phyloP scores from a whole-genome alignment of 352 stramenopile species.

The Phytophthora niederhauseri region DNA sequence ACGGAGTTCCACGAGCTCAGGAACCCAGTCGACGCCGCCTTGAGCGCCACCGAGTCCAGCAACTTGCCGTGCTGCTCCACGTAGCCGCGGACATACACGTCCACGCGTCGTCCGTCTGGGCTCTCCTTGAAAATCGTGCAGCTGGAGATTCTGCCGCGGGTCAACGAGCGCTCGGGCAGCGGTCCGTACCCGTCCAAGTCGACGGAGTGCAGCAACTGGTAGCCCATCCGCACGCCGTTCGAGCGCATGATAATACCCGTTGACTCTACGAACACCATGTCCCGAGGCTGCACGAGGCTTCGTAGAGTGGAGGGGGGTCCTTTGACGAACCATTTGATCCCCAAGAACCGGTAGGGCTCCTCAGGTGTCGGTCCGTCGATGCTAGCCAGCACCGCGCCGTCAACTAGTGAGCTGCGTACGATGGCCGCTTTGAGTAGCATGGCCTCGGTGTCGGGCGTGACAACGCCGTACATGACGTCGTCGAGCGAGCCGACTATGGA shows the following conservation, averaged over 20 bases:
- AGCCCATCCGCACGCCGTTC: conserved; percentile 41
- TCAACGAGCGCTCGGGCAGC: conserved; percentile 31
- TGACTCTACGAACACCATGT: conserved; percentile 51
- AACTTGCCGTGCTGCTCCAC: conserved; percentile 48
- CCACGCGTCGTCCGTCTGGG: conserved; percentile 28
- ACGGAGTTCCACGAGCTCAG: conserved; percentile 56
- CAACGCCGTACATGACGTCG: conserved; percentile 65
- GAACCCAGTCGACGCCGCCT: conserved; percentile 45
- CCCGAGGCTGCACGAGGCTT: conserved; percentile 39
- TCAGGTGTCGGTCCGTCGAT: conserved; percentile 36
- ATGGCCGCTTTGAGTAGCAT: conserved; percentile 52
- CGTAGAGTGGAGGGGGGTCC: conserved; percentile 34
- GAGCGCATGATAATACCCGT: conserved; percentile 37
- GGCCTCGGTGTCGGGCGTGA: conserved; percentile 38
- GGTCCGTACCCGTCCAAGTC: conserved; percentile 38
- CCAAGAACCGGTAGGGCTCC: conserved; percentile 51
- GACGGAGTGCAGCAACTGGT: conserved; percentile 51
- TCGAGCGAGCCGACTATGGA: conserved; percentile 57
- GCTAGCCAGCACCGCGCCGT: conserved; percentile 43
- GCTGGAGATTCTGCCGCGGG: conserved; percentile 46
- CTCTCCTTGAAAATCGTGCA: conserved; percentile 47
- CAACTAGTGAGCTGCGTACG: conserved; percentile 40
- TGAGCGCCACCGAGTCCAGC: conserved; percentile 46
- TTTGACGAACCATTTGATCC: conserved; percentile 62
- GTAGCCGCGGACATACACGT: conserved; percentile 51